Evolutionary conservation across 2,329 filamentous ascomycete genomes (phyloP), one percentile per base, ranked within the genome.

Genomic region (Fusarium sterilihyphosum): DNA sequence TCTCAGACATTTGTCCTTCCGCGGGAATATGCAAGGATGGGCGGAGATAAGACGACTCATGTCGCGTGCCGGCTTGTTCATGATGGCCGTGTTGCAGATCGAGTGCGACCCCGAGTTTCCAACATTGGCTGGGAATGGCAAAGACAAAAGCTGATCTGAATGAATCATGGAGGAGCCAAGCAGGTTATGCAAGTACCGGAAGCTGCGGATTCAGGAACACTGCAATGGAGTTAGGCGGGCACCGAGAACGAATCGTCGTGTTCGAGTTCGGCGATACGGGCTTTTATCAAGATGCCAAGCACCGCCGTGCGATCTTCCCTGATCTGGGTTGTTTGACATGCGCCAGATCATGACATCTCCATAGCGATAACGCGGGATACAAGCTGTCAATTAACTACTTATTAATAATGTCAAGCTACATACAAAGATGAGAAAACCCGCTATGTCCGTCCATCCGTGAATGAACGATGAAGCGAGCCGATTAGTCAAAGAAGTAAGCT

Each of bases 161-260:
- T 56, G 60, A 47, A 38, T 56, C 50, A 53, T 50, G 61, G 35
- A 56, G 47, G 61, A 41, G 50, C 40, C 37, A 70, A 58, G 66
- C 52, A 26, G 40, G 53, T 35, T 35, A 16, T 16, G 29, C 37
- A 70, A 62, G 68, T 56, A 24, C 65, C 76, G 67, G 76, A 69
- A 65, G 74, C 64, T 67, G 65, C 70, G 70, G 76, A 69, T 61
- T 41, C 38, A 64, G 54, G 47, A 69, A 50, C 31, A 58, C 52
- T 54, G 33, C 43, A 60, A 59, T 52, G 50, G 52, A 41, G 24
- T 41, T 47, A 54, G 38, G 65, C 65, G 46, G 73, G 65, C 18
- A 46, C 60, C 61, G 52, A 70, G 70, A 56, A 60, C 61, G 66
- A 70, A 52, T 62, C 57, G 54, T 67, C 59, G 70, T 67, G 59